These are phyloP conservation scores for Termitomyces sp. DNA, from an alignment of 768 basidiomycete genomes.

Conservation along the genomic window DNA sequence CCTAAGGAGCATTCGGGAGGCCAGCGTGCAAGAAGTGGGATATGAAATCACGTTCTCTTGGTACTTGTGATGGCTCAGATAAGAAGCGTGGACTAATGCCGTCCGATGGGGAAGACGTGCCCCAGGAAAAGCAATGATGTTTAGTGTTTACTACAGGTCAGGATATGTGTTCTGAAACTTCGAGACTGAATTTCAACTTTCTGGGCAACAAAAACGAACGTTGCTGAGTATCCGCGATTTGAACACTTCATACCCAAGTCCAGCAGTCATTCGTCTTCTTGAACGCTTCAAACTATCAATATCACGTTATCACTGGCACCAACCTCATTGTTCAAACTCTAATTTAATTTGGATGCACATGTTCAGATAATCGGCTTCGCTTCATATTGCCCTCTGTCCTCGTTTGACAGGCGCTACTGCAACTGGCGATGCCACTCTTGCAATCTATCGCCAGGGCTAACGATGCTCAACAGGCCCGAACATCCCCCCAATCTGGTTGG, in stretches of 20 bases:
- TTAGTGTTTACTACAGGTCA: too few species aligned
- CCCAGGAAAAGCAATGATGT: too few species aligned
- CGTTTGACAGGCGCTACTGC: background rate
- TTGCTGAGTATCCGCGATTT: background rate
- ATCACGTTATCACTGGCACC: background rate
- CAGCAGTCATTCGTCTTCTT: background rate
- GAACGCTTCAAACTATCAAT: background rate
- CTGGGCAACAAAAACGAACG: background rate
- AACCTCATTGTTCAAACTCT: background rate
- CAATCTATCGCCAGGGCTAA: background rate
- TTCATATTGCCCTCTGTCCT: background rate
- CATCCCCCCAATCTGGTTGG: background rate
- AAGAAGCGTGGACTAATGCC: background rate
- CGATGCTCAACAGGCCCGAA: background rate
- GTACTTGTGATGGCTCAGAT: background rate
- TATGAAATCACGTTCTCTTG: background rate
- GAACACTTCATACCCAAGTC: background rate
- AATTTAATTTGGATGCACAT: background rate
- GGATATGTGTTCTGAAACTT: too few species aligned
- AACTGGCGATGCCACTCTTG: background rate
- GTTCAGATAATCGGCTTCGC: background rate
- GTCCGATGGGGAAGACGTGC: background rate
- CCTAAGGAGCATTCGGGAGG: background rate
- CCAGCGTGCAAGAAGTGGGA: background rate
- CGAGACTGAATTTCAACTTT: background rate